Evolutionary conservation across 164 flowering plant species (phyloP), one percentile per base, ranked within the genome.

Genomic region (Sextonia rubra): DNA sequence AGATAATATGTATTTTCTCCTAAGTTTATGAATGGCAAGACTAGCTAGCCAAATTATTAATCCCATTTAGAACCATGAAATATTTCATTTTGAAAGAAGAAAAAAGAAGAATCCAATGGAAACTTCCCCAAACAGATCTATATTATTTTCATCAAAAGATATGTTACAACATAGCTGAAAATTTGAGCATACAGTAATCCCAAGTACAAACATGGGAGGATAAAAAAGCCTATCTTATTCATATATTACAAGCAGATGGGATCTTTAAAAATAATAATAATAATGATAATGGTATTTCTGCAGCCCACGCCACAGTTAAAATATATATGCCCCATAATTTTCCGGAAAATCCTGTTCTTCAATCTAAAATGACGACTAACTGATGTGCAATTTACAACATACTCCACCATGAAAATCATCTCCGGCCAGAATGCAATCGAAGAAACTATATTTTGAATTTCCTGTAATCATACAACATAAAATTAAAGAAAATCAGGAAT

Each of bases 181-280:
- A 64, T 14, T 64, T 64, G 44, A 30, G 47, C 67, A 14, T 27
- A 27, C 32, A 27, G 8, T 23, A 27, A 17, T 29, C 44, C 67
- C 7, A 64, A 6, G n/a, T 2, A 64, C 11, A 64, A 64, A 64
- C 17, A 18, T 64, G 44, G 9, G 30, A 64, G 27, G 12, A 64
- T 12, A 24, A 27, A 30, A 23, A 64, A 25, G 20, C 17, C 20
- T 12, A 71, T 22, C 49, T 17, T 71, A 71, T 74, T 69, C 68
- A 65, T 32, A 76, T 66, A 58, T 25, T 67, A 69, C 70, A 71
- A 60, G 9, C 23, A 47, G 3, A 71, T 44, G n/a, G 2, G 44
- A 47, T 44, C 30, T 29, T 27, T 5, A 37, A 66, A 66, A 44
- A 37, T 66, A n/a, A n/a, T n/a, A n/a, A n/a, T n/a, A n/a, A n/a